Evolutionary conservation across 208 protist species (phyloP), one percentile per base, ranked within the genome.

Genomic region (Crithidia brevicula): DNA sequence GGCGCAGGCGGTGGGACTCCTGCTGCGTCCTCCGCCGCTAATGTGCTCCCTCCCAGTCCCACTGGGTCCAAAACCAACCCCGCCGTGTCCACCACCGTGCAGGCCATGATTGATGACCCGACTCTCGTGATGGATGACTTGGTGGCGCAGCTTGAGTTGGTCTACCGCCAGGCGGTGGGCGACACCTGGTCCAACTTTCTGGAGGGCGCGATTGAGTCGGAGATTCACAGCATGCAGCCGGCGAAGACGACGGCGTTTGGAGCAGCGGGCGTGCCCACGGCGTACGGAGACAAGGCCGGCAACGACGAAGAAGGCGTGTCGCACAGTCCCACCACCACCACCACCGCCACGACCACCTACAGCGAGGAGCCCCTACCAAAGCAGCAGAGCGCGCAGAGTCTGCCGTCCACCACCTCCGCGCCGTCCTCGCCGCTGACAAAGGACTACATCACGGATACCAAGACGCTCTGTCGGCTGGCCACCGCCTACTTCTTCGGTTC

Each of bases 401-500:
- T 31, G 25, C 59, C 38, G 31, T 18, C 22, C 31, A 22, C 45
- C 45, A 28, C 25, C 15, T 65, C 59, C 31, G 23, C 40, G 1
- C 59, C 46, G 1, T 38, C 34, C 25, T 69, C 51, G 52, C 64
- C 64, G 18, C 28, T 49, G 6, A 53, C 51, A 20, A 59, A 25
- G 52, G 59, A 31, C 36, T 42, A 31, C 46, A 70, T 76, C 40
- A 76, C 62, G 5, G 72, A 78, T 46, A 50, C 61, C 27, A 76
- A 65, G 43, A 67, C 74, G 7, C 74, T 91, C 36, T 83, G 80
- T 31, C 79, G 82, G 58, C 64, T 88, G 43, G 86, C 86, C 38
- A 87, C 86, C 4, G 86, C 82, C 43, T 92, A 78, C 71, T 85
- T 88, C 63, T 92, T 88, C 67, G 78, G 82, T 64, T 84, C 86